These are phyloP conservation scores for Polysphondylium violaceum DNA, from an alignment of 78 protist genomes.

Conservation along the genomic window DNA sequence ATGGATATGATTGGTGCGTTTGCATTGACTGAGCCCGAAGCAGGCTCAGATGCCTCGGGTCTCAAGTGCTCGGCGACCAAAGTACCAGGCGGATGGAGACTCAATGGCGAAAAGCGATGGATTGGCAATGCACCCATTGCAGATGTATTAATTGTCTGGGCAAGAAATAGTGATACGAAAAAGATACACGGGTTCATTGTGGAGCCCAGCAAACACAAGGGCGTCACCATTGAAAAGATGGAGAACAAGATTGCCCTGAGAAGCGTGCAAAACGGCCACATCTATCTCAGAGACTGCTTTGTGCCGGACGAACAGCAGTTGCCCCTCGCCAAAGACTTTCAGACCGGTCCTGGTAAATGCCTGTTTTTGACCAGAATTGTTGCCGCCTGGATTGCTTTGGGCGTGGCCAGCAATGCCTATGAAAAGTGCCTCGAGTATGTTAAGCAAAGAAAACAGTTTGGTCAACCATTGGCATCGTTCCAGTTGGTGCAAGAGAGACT, in stretches of 20 bases:
- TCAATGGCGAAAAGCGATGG: constrained; percentile 95
- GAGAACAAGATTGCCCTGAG: constrained; percentile 55
- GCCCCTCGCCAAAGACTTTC: constrained; percentile 47
- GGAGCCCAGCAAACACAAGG: constrained; percentile 40
- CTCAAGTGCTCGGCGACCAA: constrained; percentile 90
- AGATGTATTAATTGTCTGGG: constrained; percentile 97
- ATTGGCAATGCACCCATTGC: constrained; percentile 98
- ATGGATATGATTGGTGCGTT: constrained; percentile 90
- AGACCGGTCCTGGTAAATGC: constrained; percentile 57
- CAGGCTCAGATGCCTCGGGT: constrained; percentile 94
- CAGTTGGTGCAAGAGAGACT: constrained; percentile 91
- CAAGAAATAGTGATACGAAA: constrained; percentile 87
- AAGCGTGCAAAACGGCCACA: constrained; percentile 76
- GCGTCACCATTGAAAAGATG: constrained; percentile 22
- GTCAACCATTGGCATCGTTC: constrained; percentile 91
- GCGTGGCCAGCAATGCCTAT: constrained; percentile 93
- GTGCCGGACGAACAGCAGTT: constrained; percentile 19
- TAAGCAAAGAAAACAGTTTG: constrained; percentile 92
- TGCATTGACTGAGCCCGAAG: constrained; percentile 98
- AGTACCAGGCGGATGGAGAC: constrained; percentile 80
- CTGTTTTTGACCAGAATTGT: constrained; percentile 54
- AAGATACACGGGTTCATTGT: constrained; percentile 93
- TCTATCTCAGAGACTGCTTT: constrained; percentile 45
- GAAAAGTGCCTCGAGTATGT: constrained; percentile 87
- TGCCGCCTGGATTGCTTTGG: constrained; percentile 94